These are phyloP conservation scores for Baeospora myosura DNA, from an alignment of 1,284 basidiomycete species.

Conservation along the genomic window DNA sequence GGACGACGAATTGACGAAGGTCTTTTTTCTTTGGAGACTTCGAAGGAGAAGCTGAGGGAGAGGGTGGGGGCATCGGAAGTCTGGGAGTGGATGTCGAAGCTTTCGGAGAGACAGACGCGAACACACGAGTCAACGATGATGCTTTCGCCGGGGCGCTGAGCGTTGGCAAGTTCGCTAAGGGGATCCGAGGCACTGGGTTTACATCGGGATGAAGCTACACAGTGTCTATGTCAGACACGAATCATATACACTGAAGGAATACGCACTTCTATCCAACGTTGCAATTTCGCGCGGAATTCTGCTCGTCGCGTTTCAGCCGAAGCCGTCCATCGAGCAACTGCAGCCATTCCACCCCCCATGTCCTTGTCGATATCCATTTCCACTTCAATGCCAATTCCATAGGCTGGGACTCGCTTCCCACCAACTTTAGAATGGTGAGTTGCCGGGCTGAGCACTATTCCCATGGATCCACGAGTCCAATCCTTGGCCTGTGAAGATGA, in stretches of 20 bases:
- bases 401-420: slow-evolving; percentile 65
- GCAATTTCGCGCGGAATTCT: slow-evolving; percentile 51
- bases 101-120: slow-evolving; percentile 69
- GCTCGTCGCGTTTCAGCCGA: slow-evolving; percentile 52
- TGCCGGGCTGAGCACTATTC: slow-evolving; percentile 61
- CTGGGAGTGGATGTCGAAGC: slow-evolving; percentile 33
- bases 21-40: slow-evolving; percentile 41
- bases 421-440: slow-evolving; percentile 59
- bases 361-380: slow-evolving; percentile 76
- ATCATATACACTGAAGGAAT: background rate
- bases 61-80: slow-evolving; percentile 31
- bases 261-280: slow-evolving; percentile 55
- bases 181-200: slow-evolving; percentile 46
- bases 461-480: slow-evolving; percentile 73
- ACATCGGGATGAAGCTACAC: slow-evolving; percentile 43
- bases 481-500: slow-evolving; percentile 39
- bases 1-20: slow-evolving; percentile 36
- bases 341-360: slow-evolving; percentile 72
- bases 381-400: slow-evolving; percentile 78
- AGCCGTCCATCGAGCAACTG: slow-evolving; percentile 77
- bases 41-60: slow-evolving; percentile 29
- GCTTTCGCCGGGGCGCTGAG: slow-evolving; percentile 45
- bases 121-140: slow-evolving; percentile 58
- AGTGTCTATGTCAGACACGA: background rate
- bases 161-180: slow-evolving; percentile 57